A percentile compares a stretch with the other conserved stretches of the same genome.
Conservation (phyloP, 257 asterid genomes). For the Lycium ferocissimum region DNA sequence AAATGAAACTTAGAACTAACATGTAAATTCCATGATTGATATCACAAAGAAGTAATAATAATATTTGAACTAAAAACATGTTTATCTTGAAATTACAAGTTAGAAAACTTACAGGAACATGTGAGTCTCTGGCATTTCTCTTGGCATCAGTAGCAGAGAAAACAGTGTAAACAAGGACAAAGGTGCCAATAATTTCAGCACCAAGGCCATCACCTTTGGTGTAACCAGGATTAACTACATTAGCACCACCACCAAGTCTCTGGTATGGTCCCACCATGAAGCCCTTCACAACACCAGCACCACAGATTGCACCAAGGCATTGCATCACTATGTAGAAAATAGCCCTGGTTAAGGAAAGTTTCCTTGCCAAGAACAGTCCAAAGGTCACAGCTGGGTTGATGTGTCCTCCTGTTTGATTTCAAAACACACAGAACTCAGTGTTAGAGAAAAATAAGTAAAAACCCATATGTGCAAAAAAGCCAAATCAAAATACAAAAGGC, state of each 20-base stretch:
- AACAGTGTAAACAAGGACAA: constrained; percentile 73
- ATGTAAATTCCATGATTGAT: not conserved
- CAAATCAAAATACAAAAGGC: not conserved
- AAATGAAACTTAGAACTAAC: not conserved
- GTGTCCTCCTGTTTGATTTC: constrained; percentile 65
- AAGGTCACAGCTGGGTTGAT: constrained; percentile 75
- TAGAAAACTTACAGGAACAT: constrained; percentile 60
- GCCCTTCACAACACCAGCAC: constrained; percentile 80
- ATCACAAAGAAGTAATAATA: not conserved
- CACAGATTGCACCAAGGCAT: constrained; percentile 75
- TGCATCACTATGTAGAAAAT: constrained; percentile 71
- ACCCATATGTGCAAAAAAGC: not conserved
- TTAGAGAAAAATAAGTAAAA: not conserved
- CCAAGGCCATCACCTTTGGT: constrained; percentile 73
- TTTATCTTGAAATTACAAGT: not conserved
- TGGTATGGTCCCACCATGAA: constrained; percentile 57
- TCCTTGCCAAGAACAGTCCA: constrained; percentile 71
- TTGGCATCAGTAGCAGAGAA: constrained; percentile 86
- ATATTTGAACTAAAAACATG: not conserved
- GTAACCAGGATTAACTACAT: constrained; percentile 63
- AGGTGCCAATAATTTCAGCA: constrained; percentile 77
- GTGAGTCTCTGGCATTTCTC: constrained; percentile 79
- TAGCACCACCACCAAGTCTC: constrained; percentile 61
- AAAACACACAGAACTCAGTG: not conserved
- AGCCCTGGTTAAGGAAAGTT: constrained; percentile 67